Evolutionary conservation across 352 stramenopile species (phyloP), one percentile per base, ranked within the genome.

Genomic region (Peronospora destructor): DNA sequence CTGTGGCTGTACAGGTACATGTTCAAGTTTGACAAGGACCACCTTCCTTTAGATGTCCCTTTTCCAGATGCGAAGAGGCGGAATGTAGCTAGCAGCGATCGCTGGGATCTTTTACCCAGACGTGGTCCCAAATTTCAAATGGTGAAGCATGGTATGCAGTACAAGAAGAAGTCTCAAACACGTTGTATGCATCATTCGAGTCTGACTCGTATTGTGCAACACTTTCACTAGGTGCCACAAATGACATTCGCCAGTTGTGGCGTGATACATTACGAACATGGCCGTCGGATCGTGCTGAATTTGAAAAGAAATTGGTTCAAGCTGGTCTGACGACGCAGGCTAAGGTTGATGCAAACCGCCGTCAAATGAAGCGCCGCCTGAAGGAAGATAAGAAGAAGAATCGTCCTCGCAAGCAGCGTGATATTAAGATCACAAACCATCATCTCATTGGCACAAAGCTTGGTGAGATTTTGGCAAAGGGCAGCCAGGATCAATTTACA

Each of bases 341-440:
- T 10, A 92, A 90, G 68, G 68, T 92, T 21, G 76, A 91, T 56
- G 80, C 80, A 12, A 87, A 62, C 36, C 78, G 81, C 34, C 75
- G 78, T 23, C 76, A 88, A 49, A 66, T 82, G 56, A 90, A 90
- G 62, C 76, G 79, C 33, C 78, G 81, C 39, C 64, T 89, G 50
- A 87, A 90, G 43, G 76, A 88, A 40, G 77, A 87, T 50, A 90
- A 87, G 53, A 92, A 87, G 56, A 85, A 87, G 60, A 75, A 78
- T 23, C 75, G 80, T 21, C 64, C 76, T 59, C 73, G 77, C 37
- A 91, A 91, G 61, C 79, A 90, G 51, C 79, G 82, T 34, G 76
- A 93, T 50, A 93, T 93, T 53, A 93, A 93, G 64, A 91, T 93
- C 43, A 88, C 79, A 6, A 93, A 93, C 65, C 77, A 89, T 56